Percentiles rank a stretch among this genome's conserved stretches.
Conservation (phyloP, 352 stramenopile genomes). For the Pythium aphanidermatum region DNA sequence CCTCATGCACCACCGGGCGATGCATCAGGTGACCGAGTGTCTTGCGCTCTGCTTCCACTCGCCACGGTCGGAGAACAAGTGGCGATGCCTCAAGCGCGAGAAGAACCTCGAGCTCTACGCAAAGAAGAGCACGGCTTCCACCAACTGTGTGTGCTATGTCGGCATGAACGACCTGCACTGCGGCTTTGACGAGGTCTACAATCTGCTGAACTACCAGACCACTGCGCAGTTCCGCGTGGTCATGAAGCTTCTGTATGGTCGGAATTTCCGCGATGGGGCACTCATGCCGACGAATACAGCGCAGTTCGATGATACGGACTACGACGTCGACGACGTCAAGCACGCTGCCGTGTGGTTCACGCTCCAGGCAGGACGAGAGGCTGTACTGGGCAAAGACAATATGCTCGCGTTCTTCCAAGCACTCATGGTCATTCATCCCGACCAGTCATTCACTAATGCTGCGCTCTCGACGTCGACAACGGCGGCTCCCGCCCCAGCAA, state of each 20-base stretch:
- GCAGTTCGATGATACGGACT: conserved; percentile 22
- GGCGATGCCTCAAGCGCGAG: conserved; percentile 42
- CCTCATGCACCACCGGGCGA: conserved; percentile 54
- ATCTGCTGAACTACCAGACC: conserved; percentile 50
- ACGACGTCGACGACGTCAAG: conserved; percentile 29
- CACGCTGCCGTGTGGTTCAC: conserved; percentile 59
- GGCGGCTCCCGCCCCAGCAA: conserved; percentile 13
- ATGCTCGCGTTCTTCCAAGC: conserved; percentile 62
- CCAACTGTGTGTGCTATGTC: conserved; percentile 37
- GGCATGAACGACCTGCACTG: conserved; percentile 54
- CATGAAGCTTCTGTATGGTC: conserved; percentile 52
- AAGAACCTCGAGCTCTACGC: conserved; percentile 51
- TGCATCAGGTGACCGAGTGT: conserved; percentile 55
- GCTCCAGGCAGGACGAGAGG: conserved; percentile 45
- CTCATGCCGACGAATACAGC: conserved; percentile 35
- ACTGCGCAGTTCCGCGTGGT: conserved; percentile 50
- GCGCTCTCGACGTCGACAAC: conserved; percentile 17
- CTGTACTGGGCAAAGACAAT: conserved; percentile 42
- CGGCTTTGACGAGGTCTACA: conserved; percentile 51
- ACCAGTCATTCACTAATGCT: conserved; percentile 12
- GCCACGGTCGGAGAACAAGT: conserved; percentile 43
- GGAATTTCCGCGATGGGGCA: conserved; percentile 47
- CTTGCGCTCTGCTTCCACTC: conserved; percentile 50
- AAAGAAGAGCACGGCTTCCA: conserved; percentile 34
- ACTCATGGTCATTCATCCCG: conserved; percentile 46